Conservation (phyloP, 352 stramenopile species). For the Pythium myriotylum region DNA sequence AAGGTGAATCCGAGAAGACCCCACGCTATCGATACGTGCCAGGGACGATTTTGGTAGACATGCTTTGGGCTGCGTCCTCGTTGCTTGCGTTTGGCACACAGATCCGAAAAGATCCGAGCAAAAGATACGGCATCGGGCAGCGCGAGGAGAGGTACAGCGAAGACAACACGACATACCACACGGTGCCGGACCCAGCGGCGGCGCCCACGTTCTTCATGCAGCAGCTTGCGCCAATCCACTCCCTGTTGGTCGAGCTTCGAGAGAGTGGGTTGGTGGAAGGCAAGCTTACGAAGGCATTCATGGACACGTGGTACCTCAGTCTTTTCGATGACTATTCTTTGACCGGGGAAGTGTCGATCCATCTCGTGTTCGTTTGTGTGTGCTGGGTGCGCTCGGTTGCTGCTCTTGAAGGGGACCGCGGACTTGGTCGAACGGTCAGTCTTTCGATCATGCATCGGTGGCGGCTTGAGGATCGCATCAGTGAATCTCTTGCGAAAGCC, state of each 20-base stretch:
- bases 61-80: neutral
- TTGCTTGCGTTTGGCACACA: neutral
- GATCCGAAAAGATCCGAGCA: neutral
- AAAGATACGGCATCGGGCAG: neutral
- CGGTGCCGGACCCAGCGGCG: neutral
- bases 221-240: neutral
- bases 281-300: slow-evolving; percentile 8
- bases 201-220: neutral
- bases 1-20: too few species aligned
- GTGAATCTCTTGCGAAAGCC: slow-evolving; percentile 18
- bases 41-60: neutral
- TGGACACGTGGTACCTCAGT: slow-evolving; percentile 23
- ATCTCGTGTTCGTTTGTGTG: slow-evolving; percentile 31
- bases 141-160: neutral
- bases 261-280: too few species aligned
- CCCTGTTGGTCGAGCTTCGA: neutral
- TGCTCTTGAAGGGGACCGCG: slow-evolving; percentile 31
- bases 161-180: neutral
- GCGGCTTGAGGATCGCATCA: slow-evolving; percentile 25
- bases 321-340: slow-evolving; percentile 22
- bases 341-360: slow-evolving; percentile 26
- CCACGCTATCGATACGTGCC: neutral
- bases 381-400: slow-evolving; percentile 37
- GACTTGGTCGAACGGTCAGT: slow-evolving; percentile 26
- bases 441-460: slow-evolving; percentile 29